Percentiles rank a stretch among this genome's conserved stretches.
Evolutionary conservation across 148 eudicot species (phyloP).

Genomic region (Fagopyrum esculentum): DNA sequence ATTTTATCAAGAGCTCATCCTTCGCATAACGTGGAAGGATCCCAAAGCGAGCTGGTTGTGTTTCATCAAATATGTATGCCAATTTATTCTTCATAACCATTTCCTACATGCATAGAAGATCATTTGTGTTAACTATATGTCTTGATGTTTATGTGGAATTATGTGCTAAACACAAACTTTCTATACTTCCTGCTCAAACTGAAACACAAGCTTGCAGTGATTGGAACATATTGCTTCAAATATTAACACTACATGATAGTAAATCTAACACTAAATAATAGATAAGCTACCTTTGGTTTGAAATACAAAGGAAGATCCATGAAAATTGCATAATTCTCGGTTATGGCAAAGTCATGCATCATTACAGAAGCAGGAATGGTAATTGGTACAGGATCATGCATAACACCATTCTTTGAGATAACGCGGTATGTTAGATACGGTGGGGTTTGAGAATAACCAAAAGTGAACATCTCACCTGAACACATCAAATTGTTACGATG

Average conservation of each 20-base stretch:
- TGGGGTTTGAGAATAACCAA: constrained; percentile 72
- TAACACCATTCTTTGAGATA: constrained; percentile 77
- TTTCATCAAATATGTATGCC: constrained; percentile 61
- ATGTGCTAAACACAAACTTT: not conserved
- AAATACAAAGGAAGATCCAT: constrained; percentile 94
- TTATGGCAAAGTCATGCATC: constrained; percentile 99
- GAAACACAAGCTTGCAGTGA: no score
- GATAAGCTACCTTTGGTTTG: constrained; percentile 65
- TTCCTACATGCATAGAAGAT: constrained; percentile 39
- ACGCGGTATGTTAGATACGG: constrained; percentile 90
- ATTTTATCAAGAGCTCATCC: constrained; percentile 77
- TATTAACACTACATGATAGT: no score
- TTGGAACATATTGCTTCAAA: no score
- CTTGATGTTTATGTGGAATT: no score
- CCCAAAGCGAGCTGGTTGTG: constrained; percentile 82
- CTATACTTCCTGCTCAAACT: not conserved
- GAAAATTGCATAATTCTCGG: constrained; percentile 85
- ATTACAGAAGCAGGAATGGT: constrained; percentile 70
- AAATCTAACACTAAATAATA: not conserved
- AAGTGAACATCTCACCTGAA: constrained; percentile 96
- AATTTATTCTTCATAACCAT: constrained; percentile 83
- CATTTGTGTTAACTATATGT: no score
- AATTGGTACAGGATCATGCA: constrained; percentile 97
- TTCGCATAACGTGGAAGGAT: constrained; percentile 85
- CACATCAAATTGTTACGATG: no score